Evolutionary conservation across 2,329 filamentous ascomycete genomes (phyloP).

Genomic region (Colletotrichum sp.): DNA sequence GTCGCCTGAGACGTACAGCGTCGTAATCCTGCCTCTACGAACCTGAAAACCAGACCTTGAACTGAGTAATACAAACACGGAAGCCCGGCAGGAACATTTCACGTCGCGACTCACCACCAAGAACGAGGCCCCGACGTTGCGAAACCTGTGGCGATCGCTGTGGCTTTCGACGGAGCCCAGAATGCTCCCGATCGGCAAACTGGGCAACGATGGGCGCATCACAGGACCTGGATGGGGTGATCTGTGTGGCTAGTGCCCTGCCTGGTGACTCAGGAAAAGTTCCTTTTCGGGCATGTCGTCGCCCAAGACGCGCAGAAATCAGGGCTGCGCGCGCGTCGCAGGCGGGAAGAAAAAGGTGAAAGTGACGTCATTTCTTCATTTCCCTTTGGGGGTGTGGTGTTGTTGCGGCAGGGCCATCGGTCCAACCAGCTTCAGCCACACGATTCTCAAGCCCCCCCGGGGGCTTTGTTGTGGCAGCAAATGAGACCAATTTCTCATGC

Average conservation of each 20-base stretch:
- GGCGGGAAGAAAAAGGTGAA: background rate
- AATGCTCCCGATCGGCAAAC: background rate
- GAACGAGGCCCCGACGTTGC: background rate
- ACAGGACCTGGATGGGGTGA: conserved; percentile 4
- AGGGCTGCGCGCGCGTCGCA: background rate
- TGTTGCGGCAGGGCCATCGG: background rate
- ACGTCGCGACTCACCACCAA: background rate
- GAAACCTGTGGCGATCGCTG: conserved; percentile 14
- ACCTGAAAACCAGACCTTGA: background rate
- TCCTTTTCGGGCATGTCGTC: background rate
- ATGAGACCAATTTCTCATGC: background rate
- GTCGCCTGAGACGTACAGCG: background rate
- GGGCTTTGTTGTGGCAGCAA: background rate
- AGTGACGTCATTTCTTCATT: conserved; percentile 9
- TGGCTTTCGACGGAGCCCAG: conserved; percentile 9
- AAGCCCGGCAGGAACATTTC: background rate
- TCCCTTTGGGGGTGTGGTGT: background rate
- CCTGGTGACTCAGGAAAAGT: background rate
- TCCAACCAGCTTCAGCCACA: conserved; percentile 20
- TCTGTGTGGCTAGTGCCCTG: conserved; percentile 4
- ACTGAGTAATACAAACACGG: background rate
- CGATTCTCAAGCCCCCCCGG: background rate
- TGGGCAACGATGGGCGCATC: background rate
- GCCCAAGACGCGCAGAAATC: background rate
- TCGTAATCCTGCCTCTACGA: background rate